Conservation (phyloP, 306 rosid species). For the Lupinus albus region DNA sequence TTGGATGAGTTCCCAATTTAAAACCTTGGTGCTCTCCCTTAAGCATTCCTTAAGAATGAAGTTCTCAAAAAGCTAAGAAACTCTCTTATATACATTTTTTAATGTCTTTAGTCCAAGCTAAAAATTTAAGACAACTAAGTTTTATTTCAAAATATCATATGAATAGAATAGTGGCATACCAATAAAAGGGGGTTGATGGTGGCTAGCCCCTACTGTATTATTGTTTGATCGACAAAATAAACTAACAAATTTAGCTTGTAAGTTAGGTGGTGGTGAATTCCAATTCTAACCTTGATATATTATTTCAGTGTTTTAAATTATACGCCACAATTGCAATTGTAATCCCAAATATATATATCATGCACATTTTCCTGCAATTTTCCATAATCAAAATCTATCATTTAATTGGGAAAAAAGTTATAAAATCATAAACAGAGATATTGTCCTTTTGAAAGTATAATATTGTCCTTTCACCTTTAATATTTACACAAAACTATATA, state of each 20-base stretch:
- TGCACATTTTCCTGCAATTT: too few relatives aligned
- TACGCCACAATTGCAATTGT: too few relatives aligned
- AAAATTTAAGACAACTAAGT: neutral
- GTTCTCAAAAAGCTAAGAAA: slow-evolving; percentile 57
- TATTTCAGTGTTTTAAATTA: too few relatives aligned
- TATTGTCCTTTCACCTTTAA: too few relatives aligned
- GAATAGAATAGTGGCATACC: neutral
- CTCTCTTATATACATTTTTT: slow-evolving; percentile 32
- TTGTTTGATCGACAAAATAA: neutral
- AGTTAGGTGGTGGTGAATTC: neutral
- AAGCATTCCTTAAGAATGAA: slow-evolving; percentile 37
- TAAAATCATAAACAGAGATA: neutral
- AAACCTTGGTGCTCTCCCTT: slow-evolving; percentile 11
- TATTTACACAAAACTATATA: neutral
- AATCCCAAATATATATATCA: too few relatives aligned
- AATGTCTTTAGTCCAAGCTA: neutral
- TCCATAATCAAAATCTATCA: too few relatives aligned
- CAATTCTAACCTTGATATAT: neutral
- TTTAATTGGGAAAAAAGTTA: too few relatives aligned
- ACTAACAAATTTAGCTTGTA: neutral
- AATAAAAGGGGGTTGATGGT: neutral
- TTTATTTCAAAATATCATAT: neutral
- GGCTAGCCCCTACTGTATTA: neutral
- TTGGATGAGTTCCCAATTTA: too few relatives aligned
- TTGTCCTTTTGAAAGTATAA: too few relatives aligned